Percentiles rank a stretch among this genome's conserved stretches.
These are phyloP conservation scores for Fistulifera solaris DNA, from an alignment of 108 stramenopile species.

Conservation along the genomic window DNA sequence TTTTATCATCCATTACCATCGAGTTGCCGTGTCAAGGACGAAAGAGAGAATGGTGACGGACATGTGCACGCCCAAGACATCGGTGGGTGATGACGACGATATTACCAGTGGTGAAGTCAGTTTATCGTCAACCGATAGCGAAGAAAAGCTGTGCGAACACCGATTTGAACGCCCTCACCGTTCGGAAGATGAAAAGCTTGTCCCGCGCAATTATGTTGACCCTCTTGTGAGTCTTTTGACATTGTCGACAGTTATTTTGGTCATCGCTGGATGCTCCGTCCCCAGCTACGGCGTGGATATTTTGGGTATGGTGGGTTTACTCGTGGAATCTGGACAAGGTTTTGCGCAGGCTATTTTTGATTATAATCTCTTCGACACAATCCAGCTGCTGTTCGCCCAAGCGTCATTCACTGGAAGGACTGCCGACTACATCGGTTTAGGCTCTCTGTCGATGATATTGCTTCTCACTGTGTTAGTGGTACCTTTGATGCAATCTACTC, in stretches of 20 bases:
- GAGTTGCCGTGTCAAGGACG: slow-evolving; percentile 16
- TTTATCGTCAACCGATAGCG: background rate
- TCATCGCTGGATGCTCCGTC: slow-evolving; percentile 48
- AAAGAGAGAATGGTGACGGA: background rate
- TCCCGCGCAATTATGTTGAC: slow-evolving; percentile 27
- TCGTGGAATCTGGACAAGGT: slow-evolving; percentile 60
- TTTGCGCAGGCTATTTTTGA: slow-evolving; percentile 43
- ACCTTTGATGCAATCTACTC: slow-evolving; percentile 44
- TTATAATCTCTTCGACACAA: slow-evolving; percentile 50
- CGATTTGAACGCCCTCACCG: slow-evolving; percentile 31
- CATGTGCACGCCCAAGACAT: background rate
- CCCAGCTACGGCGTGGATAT: slow-evolving; percentile 53
- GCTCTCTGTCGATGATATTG: slow-evolving; percentile 45
- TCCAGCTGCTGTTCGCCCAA: slow-evolving; percentile 58
- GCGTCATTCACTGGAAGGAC: slow-evolving; percentile 42
- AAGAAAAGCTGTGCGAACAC: slow-evolving; percentile 17
- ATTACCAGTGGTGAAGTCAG: background rate
- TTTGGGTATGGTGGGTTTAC: slow-evolving; percentile 63
- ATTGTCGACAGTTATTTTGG: slow-evolving; percentile 22
- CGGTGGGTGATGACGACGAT: background rate
- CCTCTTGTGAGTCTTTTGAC: slow-evolving; percentile 17
- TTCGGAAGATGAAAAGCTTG: slow-evolving; percentile 22
- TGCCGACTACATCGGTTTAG: slow-evolving; percentile 48
- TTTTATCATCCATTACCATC: slow-evolving; percentile 74
- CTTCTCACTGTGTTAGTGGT: slow-evolving; percentile 56